These are phyloP conservation scores for Corrigiola litoralis DNA, from an alignment of 179 eudicot species.

Conservation along the genomic window DNA sequence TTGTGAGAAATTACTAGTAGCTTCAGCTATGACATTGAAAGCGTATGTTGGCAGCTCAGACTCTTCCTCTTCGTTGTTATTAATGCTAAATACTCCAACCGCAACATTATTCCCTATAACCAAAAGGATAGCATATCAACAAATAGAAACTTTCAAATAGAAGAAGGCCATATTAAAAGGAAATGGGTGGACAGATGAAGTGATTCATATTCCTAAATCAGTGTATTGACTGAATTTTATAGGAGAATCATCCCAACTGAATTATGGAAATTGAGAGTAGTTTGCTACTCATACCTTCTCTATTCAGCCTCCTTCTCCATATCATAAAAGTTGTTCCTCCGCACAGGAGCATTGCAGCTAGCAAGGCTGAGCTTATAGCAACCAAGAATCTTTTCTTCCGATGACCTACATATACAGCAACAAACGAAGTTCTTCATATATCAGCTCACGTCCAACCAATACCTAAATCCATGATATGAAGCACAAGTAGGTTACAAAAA, in stretches of 20 bases:
- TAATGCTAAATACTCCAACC: background rate
- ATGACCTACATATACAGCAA: background rate
- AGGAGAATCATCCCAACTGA: background rate
- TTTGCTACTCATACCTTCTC: constrained; percentile 2
- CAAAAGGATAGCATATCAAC: background rate
- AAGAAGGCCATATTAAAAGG: too few relatives aligned
- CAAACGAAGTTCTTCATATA: background rate
- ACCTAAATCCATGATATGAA: background rate
- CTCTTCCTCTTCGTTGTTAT: background rate
- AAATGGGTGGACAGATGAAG: too few relatives aligned
- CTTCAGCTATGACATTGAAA: constrained; percentile 7
- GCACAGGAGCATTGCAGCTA: constrained; percentile 2
- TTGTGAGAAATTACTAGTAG: constrained; percentile 14
- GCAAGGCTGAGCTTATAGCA: background rate
- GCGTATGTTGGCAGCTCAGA: constrained; percentile 9
- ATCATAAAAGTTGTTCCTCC: background rate
- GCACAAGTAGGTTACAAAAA: background rate
- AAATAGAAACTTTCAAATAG: too few relatives aligned
- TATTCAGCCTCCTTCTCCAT: constrained; percentile 8
- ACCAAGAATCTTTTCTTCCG: background rate
- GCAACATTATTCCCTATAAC: background rate
- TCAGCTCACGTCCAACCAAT: background rate
- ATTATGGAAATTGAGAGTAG: background rate
- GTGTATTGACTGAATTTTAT: background rate
- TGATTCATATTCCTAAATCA: too few relatives aligned